Evolutionary conservation across 148 eudicot species (phyloP), one percentile per base, ranked within the genome.

Genomic region (Vaccinium corymbosum): DNA sequence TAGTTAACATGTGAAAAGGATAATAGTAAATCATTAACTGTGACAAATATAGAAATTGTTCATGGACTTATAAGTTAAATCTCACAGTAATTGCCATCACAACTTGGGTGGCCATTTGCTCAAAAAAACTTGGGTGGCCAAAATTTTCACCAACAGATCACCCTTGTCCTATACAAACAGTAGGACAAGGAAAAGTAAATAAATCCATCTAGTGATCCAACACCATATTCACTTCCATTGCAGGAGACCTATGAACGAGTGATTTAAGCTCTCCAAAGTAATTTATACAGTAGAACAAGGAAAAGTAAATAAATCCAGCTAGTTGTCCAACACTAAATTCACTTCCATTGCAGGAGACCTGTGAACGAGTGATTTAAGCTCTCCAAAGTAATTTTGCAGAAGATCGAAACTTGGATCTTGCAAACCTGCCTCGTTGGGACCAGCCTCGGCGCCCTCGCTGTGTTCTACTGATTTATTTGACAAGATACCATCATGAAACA

Each of bases 321-420:
- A 83, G 15, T 74, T 51, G 56, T 71, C 83, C 62, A 78, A 25
- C 61, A 77, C 84, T 32, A 88, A 84, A 74, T 85, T 78, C 82
- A 90, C 89, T 86, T 88, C 84, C 14, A 90, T 61, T 73, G 53
- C 85, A 53, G 90, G 87, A 70, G 89, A 86, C 32, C 81, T 83
- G 49, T 82, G 81, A 57, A 93, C 38, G 76, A 96, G 92, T 68
- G 84, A 80, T 78, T 88, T 86, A 51, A 96, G 92, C 88, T 91
- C 89, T 75, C 73, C 73, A 48, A 70, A 62, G 80, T 88, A 89
- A 70, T 79, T 87, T 83, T 86, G 88, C 80, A 96, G 88, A 70
- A 79, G 61, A 85, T 81, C 76, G 74, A 85, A 59, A 83, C 64
- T 78, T 74, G 80, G 81, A 79, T 76, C 85, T 49, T 72, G 78